Evolutionary conservation across 768 basidiomycete species (phyloP).

Genomic region (Hericium coralloides): DNA sequence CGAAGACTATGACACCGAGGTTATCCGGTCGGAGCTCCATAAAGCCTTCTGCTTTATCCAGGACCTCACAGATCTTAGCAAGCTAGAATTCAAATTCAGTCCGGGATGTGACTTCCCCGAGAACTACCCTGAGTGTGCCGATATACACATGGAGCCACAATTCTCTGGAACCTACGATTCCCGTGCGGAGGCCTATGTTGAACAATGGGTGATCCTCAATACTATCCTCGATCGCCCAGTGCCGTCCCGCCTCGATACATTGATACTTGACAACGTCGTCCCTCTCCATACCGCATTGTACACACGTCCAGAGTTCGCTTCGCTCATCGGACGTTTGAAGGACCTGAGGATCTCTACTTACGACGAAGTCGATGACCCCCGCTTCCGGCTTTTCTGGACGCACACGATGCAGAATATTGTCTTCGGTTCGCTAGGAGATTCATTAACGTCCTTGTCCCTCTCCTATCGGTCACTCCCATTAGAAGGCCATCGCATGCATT

Average conservation of each 20-base stretch:
- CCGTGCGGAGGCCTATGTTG: background rate
- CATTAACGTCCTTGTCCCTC: background rate
- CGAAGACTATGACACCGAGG: too few relatives aligned
- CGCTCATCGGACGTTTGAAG: background rate
- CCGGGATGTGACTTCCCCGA: too few relatives aligned
- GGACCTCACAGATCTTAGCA: background rate
- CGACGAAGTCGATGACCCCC: background rate
- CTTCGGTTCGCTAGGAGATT: background rate
- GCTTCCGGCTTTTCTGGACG: background rate
- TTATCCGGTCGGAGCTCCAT: background rate
- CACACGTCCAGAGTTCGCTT: background rate
- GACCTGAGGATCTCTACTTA: background rate
- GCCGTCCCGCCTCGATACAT: background rate
- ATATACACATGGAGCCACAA: too few relatives aligned
- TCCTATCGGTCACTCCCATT: background rate
- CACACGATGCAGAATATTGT: background rate
- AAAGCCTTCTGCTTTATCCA: background rate
- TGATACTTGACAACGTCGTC: background rate
- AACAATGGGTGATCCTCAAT: background rate
- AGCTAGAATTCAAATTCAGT: background rate
- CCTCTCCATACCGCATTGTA: background rate
- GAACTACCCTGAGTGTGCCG: too few relatives aligned
- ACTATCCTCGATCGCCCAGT: background rate
- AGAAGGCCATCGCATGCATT: background rate
- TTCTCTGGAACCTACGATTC: background rate